phyloP scores from a whole-genome alignment of 257 asterid genomes.

The Gardenia jasminoides region DNA sequence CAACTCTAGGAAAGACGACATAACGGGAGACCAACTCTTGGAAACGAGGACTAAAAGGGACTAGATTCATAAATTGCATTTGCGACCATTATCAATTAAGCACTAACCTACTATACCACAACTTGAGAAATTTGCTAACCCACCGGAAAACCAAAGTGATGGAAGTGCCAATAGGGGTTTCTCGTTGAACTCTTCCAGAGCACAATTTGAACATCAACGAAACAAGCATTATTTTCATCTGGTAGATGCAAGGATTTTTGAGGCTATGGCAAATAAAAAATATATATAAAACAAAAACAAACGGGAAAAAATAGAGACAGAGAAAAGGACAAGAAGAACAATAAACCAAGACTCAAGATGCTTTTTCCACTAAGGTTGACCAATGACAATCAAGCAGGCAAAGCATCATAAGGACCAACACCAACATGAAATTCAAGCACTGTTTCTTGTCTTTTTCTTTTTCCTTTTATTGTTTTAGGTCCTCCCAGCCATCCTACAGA shows the following conservation, averaged over 20 bases:
- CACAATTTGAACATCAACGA: not conserved
- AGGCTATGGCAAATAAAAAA: not conserved
- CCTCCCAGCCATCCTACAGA: slow-evolving; percentile 46
- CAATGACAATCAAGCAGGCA: slow-evolving; percentile 32
- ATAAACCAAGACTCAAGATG: slow-evolving; percentile 17
- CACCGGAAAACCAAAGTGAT: not conserved
- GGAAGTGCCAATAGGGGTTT: not conserved
- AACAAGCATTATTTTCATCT: not conserved
- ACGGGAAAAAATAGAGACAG: not conserved
- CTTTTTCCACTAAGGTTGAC: slow-evolving; percentile 25
- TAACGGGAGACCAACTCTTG: not conserved
- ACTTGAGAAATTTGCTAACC: not conserved
- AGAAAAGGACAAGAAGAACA: not conserved
- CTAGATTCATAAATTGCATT: not conserved
- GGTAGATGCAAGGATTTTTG: not conserved
- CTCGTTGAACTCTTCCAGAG: not conserved
- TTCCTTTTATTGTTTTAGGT: slow-evolving; percentile 33
- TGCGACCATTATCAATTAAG: not conserved
- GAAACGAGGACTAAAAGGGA: too few relatives aligned
- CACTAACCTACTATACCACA: not conserved
- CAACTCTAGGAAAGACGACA: not conserved
- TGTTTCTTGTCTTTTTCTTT: slow-evolving; percentile 35
- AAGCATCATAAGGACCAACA: slow-evolving; percentile 52
- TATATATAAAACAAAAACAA: too few relatives aligned
- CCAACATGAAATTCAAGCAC: slow-evolving; percentile 41